phyloP scores from a whole-genome alignment of 495 filamentous ascomycete genomes.

The Evernia prunastri region DNA sequence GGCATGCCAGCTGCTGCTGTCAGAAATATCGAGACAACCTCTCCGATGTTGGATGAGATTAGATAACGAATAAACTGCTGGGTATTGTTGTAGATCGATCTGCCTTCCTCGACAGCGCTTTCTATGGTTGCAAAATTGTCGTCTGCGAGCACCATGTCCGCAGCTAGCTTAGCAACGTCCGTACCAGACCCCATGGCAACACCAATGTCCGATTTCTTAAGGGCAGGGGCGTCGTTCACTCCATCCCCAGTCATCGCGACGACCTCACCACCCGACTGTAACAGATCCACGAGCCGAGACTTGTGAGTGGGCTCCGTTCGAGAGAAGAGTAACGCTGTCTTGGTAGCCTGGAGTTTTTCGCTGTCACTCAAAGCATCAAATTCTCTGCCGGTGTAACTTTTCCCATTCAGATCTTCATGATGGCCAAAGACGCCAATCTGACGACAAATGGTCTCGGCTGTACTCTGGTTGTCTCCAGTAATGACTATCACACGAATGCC shows the following conservation, averaged over 20 bases:
- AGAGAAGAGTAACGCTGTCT: conserved; percentile 88
- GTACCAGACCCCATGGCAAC: conserved; percentile 99
- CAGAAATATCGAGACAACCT: conserved; percentile 98
- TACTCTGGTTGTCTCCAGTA: conserved; percentile 96
- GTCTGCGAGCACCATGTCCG: conserved; percentile 98
- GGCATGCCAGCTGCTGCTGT: conserved; percentile 97
- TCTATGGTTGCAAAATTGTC: conserved; percentile 99
- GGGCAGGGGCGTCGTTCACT: conserved; percentile 95
- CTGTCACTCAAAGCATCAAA: conserved; percentile 78
- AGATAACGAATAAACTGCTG: conserved; percentile 99
- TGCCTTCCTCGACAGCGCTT: conserved; percentile 90
- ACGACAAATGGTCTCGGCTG: conserved; percentile 94
- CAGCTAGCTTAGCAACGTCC: conserved; percentile 92
- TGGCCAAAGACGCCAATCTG: conserved; percentile 89
- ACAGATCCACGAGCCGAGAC: conserved; percentile 89
- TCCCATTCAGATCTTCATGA: conserved; percentile 76
- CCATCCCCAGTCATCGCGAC: conserved; percentile 99
- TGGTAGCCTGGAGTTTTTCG: conserved; percentile 77
- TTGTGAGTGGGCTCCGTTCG: conserved; percentile 94
- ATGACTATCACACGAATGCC: conserved; percentile 97
- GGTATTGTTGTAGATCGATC: conserved; percentile 99
- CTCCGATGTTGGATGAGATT: conserved; percentile 98
- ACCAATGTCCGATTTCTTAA: conserved; percentile 98
- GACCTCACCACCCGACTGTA: conserved; percentile 88
- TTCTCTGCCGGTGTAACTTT: conserved; percentile 91